Conservation (phyloP, 1,284 basidiomycete genomes). For the Stygiomarasmius scandens region DNA sequence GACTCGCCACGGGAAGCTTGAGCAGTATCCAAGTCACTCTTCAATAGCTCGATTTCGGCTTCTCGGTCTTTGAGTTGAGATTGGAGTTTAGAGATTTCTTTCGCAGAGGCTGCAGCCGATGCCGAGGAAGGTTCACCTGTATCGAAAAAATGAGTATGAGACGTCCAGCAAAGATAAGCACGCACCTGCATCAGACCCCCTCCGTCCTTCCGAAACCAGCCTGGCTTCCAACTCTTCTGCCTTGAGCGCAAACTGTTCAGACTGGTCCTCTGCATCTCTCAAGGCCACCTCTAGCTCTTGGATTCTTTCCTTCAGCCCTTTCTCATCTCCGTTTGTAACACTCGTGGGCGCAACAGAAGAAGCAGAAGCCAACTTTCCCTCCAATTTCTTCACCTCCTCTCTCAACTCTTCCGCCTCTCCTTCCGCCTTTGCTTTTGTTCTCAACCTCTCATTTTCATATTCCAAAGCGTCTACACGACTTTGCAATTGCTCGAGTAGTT, state of each 20-base stretch:
- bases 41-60: not conserved
- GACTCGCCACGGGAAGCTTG: not conserved
- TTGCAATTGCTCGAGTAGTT: constrained; percentile 45
- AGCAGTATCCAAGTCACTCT: not conserved
- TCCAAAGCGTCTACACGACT: constrained; percentile 57
- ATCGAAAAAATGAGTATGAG: not conserved
- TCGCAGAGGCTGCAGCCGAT: not conserved
- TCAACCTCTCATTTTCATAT: constrained; percentile 55
- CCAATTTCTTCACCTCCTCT: constrained; percentile 10
- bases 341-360: not conserved
- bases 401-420: constrained; percentile 34
- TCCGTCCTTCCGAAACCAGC: not conserved
- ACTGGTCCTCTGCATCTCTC: constrained; percentile 2
- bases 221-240: not conserved
- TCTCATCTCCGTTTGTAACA: constrained; percentile 1
- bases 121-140: not conserved
- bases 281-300: constrained; percentile 2
- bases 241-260: not conserved
- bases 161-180: no score
- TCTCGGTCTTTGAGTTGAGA: constrained; percentile 3
- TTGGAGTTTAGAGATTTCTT: not conserved
- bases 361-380: not conserved
- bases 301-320: not conserved
- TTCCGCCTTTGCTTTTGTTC: constrained; percentile 51
- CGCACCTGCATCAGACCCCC: not conserved